Base-by-base conservation (phyloP, 352 stramenopile species). In the Pythium aphanidermatum region DNA sequence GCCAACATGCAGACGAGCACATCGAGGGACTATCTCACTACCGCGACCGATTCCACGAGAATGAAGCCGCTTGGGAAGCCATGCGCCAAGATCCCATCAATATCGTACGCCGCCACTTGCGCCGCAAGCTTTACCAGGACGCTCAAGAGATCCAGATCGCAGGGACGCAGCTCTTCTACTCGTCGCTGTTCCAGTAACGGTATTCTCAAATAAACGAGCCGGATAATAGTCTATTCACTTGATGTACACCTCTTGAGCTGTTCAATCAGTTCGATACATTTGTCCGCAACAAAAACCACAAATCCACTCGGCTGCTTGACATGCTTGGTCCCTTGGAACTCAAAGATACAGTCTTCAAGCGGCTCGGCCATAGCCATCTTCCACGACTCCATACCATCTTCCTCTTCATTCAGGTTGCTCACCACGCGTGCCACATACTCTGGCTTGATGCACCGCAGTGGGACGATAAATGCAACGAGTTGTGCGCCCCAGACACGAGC, bases 61-160 rank as follows among this genome's bases (percentile, higher is more conserved):
- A 72, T 2, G 74, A 89, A 24, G 56, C 65, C 1, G 63, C 71
- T 25, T 89, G 74, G 74, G 66, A 85, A 17, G 43, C 56, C 8
- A 85, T 82, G 66, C 74, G 76, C 0, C 76, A 86, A 33, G 74
- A 87, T 25, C 72, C 71, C 2, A 82, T 76, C 48, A 86, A 83
- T 41, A 49, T 86, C 17, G 60, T 91, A 24, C 61, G 74, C 2
- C 57, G 70, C 0, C 73, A 84, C 39, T 53, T 91, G 26, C 57
- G 70, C 10, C 73, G 71, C 19, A 64, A 64, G 25, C 43, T 86
- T 6, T 74, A 71, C 38, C 63, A 74, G n/a, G 74, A 82, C 29
- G 57, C 69, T 1, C 68, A 83, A 36, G 70, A 84, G 19, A 63
- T 87, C 14, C 70, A 85, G 38, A 74, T 89, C 41, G 77, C 70